phyloP scores from a whole-genome alignment of 1,284 basidiomycete species.

The Sporisorium reilianum region DNA sequence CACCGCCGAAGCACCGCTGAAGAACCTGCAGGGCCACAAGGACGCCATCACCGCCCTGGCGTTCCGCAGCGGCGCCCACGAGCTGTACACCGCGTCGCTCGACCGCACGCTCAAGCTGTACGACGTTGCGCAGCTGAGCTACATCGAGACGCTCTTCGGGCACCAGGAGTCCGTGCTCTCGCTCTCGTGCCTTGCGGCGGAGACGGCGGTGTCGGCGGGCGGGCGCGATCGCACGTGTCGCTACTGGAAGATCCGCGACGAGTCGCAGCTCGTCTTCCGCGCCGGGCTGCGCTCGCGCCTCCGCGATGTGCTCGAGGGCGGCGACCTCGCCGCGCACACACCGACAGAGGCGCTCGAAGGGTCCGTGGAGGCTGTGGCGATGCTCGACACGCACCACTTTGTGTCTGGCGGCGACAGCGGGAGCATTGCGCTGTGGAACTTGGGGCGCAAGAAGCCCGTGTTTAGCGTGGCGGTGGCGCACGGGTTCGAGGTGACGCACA shows the following conservation, averaged over 20 bases:
- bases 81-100: slow-evolving; percentile 84
- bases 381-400: slow-evolving; percentile 94
- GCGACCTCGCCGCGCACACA: slow-evolving; percentile 72
- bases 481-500: slow-evolving; percentile 77
- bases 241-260: slow-evolving; percentile 97
- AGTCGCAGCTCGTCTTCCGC: slow-evolving; percentile 93
- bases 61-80: slow-evolving; percentile 81
- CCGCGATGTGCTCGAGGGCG: slow-evolving; percentile 84
- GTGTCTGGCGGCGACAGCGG: slow-evolving; percentile 95
- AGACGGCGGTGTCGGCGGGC: slow-evolving; percentile 87
- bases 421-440: slow-evolving; percentile 85
- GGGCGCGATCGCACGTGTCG: slow-evolving; percentile 90
- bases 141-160: slow-evolving; percentile 96
- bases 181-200: slow-evolving; percentile 83
- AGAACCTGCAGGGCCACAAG: slow-evolving; percentile 74
- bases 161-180: slow-evolving; percentile 89
- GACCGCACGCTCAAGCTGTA: slow-evolving; percentile 94
- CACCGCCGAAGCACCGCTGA: slow-evolving; percentile 74
- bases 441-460: slow-evolving; percentile 94
- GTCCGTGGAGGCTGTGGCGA: slow-evolving; percentile 88
- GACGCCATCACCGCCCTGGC: slow-evolving; percentile 75
- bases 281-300: slow-evolving; percentile 80
- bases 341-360: slow-evolving; percentile 77
- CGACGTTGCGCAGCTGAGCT: slow-evolving; percentile 85
- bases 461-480: slow-evolving; percentile 87